phyloP scores from a whole-genome alignment of 2,329 filamentous ascomycete species.

The Scytalidium lignicola region DNA sequence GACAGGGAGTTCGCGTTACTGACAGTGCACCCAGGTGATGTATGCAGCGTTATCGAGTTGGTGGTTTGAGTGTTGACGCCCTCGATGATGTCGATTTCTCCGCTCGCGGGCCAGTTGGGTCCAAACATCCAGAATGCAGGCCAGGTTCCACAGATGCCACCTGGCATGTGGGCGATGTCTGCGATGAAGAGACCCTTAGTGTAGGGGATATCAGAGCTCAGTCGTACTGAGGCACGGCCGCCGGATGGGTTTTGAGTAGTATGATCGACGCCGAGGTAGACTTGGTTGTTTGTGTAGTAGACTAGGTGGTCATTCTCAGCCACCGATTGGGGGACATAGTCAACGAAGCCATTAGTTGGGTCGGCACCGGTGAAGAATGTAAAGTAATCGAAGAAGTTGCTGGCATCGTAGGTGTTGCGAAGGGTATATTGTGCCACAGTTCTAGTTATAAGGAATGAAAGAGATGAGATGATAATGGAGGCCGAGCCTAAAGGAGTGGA shows the following conservation, averaged over 20 bases:
- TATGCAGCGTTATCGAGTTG: slow-evolving; percentile 42
- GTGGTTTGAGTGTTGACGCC: slow-evolving; percentile 38
- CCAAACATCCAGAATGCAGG: slow-evolving; percentile 31
- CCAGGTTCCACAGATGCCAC: slow-evolving; percentile 40
- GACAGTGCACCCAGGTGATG: slow-evolving; percentile 33
- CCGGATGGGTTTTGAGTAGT: slow-evolving; percentile 46
- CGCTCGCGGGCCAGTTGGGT: slow-evolving; percentile 21
- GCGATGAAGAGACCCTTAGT: slow-evolving; percentile 47
- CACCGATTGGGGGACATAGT: slow-evolving; percentile 30
- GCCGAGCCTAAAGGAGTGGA: neutral
- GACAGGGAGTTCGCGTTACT: slow-evolving; percentile 33
- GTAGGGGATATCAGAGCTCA: slow-evolving; percentile 48
- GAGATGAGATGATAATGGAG: neutral
- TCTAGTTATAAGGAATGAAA: neutral
- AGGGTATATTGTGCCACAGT: neutral
- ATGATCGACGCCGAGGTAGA: slow-evolving; percentile 67
- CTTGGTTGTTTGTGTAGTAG: slow-evolving; percentile 45
- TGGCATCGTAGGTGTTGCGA: slow-evolving; percentile 36
- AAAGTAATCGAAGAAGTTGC: slow-evolving; percentile 42
- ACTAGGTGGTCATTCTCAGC: slow-evolving; percentile 55
- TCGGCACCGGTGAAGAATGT: slow-evolving; percentile 40
- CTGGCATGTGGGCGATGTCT: slow-evolving; percentile 52
- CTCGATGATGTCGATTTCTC: slow-evolving; percentile 37
- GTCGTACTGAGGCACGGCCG: slow-evolving; percentile 33
- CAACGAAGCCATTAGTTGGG: slow-evolving; percentile 23